Evolutionary conservation across 2,329 filamentous ascomycete species (phyloP), one percentile per base, ranked within the genome.

Genomic region (Colletotrichum musae): DNA sequence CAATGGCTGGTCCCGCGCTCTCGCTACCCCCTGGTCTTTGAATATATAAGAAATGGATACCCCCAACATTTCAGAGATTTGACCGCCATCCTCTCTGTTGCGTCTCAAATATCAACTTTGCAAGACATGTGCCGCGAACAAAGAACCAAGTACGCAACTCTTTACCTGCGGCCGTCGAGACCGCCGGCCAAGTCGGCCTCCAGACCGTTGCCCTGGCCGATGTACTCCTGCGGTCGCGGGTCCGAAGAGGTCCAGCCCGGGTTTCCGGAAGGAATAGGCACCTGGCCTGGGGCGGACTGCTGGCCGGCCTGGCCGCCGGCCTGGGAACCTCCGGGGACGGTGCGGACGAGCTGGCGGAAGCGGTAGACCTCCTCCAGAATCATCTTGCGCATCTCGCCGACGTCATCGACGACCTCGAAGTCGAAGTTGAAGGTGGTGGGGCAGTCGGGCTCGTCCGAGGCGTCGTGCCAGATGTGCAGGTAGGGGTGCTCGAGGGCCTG

Each of bases 401-500:
- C 94, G 52, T 98, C 96, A 61, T 99, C 95, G 47, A 98, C 90
- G n/a, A 97, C 91, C 81, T 99, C 96, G 77, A 99, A 99, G 80
- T 95, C 93, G 85, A 99, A 99, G 86, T 99, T 95, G 83, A 99
- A 99, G 18, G 94, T 95, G 16, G 92, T 93, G 0, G 95, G 95
- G 84, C 95, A 98, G 73, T 92, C 89, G 21, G 96, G 96, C 85
- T 99, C 96, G 82, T 99, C 96, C 4, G 93, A 95, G 60, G 95
- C 93, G 76, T 99, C 96, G 84, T 99, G 96, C 96, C 96, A 98
- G 84, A 99, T 98, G 78, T 95, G 90, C 64, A 99, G 88, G 83
- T 99, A 99, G 41, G 93, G 93, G 85, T 99, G 96, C 85, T 98
- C 95, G 67, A 99, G 91, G 18, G 96, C 96, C 77, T 95, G 90